Percentiles rank a stretch among this genome's conserved stretches.
phyloP scores from a whole-genome alignment of 2,329 filamentous ascomycete species.

The Monosporascus sp. region DNA sequence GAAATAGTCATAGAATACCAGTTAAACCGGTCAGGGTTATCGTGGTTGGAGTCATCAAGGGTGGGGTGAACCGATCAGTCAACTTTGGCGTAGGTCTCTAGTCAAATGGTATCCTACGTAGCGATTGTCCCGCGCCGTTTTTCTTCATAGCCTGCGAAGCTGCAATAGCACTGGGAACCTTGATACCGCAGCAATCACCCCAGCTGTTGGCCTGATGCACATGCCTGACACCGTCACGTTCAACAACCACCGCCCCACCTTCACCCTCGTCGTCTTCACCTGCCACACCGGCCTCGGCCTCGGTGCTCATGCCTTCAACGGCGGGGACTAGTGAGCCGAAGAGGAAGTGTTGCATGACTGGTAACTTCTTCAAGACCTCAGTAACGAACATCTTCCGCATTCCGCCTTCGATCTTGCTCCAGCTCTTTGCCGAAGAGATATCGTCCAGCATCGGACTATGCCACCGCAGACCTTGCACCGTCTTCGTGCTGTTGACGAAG shows the following conservation, averaged over 20 bases:
- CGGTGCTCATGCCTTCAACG: constrained; percentile 71
- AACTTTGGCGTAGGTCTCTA: constrained; percentile 32
- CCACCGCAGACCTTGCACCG: constrained; percentile 89
- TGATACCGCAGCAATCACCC: constrained; percentile 97
- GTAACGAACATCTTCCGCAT: constrained; percentile 97
- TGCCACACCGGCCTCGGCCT: constrained; percentile 44
- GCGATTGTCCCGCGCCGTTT: constrained; percentile 50
- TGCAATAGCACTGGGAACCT: constrained; percentile 89
- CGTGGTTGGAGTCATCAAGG: too few species aligned
- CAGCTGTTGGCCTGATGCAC: constrained; percentile 70
- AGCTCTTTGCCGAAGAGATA: constrained; percentile 83
- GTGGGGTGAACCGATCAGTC: too few species aligned
- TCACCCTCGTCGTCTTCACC: constrained; percentile 45
- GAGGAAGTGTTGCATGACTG: constrained; percentile 97
- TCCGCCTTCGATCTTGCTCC: constrained; percentile 87
- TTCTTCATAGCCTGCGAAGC: constrained; percentile 88
- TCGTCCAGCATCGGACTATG: constrained; percentile 98
- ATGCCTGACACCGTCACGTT: constrained; percentile 61
- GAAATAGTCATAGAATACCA: too few species aligned
- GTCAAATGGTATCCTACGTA: constrained; percentile 79
- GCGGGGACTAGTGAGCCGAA: constrained; percentile 85
- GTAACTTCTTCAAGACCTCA: constrained; percentile 87
- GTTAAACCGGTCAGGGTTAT: too few species aligned
- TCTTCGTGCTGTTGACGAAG: constrained; percentile 96
- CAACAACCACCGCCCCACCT: constrained; percentile 58